Percentiles rank a stretch among this genome's conserved stretches.
phyloP scores from a whole-genome alignment of 371 early-diverging fungal species.

The Gilbertella persicaria region DNA sequence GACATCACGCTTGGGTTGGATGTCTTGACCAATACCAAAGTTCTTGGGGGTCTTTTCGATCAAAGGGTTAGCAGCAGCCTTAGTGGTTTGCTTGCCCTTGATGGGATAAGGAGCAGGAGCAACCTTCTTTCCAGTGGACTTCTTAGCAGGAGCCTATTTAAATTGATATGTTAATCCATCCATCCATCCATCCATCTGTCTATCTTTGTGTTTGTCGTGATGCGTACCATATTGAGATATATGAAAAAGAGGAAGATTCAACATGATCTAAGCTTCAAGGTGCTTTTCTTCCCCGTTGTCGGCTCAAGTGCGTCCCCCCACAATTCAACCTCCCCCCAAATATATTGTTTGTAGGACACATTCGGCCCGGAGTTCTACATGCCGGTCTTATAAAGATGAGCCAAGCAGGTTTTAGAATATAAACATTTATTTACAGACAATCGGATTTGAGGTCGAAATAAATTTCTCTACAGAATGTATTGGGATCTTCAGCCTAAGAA shows the following conservation, averaged over 20 bases:
- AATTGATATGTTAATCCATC: not conserved
- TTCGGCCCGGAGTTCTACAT: no score
- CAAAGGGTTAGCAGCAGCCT: constrained; percentile 84
- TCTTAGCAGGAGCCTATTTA: constrained; percentile 57
- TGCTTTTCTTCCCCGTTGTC: no score
- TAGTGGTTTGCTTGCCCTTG: constrained; percentile 70
- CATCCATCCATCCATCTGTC: constrained; percentile 14
- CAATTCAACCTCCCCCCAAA: no score
- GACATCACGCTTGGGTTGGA: constrained; percentile 95
- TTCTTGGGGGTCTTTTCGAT: constrained; percentile 91
- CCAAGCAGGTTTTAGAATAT: no score
- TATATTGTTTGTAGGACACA: no score
- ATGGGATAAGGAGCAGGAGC: constrained; percentile 88
- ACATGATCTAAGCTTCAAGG: no score
- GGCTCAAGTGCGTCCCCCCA: no score
- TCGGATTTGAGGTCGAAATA: no score
- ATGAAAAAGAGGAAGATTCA: constrained; percentile 27
- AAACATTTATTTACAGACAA: no score
- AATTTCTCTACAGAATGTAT: no score
- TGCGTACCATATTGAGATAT: constrained; percentile 21
- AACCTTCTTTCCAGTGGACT: constrained; percentile 85
- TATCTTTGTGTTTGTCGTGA: not conserved
- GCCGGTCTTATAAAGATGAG: no score
- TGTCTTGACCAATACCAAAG: constrained; percentile 91
- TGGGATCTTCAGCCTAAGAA: no score